A percentile compares a stretch with the other conserved stretches of the same genome.
These are phyloP conservation scores for Scheffersomyces insectosa DNA, from an alignment of 1,139 yeast species.

Conservation along the genomic window DNA sequence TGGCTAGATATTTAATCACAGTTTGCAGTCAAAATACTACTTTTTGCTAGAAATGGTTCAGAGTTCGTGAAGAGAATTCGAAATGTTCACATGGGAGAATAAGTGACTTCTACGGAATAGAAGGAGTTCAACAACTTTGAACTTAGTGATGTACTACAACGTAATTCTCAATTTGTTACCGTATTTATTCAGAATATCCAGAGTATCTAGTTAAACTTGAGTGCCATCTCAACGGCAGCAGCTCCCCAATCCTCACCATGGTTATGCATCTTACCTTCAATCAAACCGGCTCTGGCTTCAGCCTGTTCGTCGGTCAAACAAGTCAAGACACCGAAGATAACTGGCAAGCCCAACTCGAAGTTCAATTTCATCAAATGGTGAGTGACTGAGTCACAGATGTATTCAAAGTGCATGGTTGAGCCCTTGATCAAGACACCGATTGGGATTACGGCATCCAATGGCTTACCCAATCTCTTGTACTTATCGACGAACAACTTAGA, in stretches of 20 bases:
- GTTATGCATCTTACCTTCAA: constrained; percentile 75
- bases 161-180: not conserved
- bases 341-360: constrained; percentile 69
- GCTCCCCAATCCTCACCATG: constrained; percentile 99
- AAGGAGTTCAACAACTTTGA: no score
- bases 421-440: constrained; percentile 96
- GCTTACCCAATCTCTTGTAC: constrained; percentile 43
- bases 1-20: no score
- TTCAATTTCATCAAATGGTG: constrained; percentile 84
- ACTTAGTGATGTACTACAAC: not conserved
- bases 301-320: constrained; percentile 96
- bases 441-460: constrained; percentile 85
- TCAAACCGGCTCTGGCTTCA: constrained; percentile 86
- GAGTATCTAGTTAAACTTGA: constrained; percentile 35
- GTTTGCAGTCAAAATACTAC: no score
- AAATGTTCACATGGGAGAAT: no score
- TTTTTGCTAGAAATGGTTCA: no score
- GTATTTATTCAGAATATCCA: not conserved
- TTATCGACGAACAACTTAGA: constrained; percentile 54
- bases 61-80: no score
- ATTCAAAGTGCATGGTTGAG: constrained; percentile 96
- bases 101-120: no score
- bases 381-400: constrained; percentile 89
- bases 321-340: constrained; percentile 90
- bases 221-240: constrained; percentile 96